Conservation (phyloP, 441 rosid species). For the Theobroma grandiflorum region DNA sequence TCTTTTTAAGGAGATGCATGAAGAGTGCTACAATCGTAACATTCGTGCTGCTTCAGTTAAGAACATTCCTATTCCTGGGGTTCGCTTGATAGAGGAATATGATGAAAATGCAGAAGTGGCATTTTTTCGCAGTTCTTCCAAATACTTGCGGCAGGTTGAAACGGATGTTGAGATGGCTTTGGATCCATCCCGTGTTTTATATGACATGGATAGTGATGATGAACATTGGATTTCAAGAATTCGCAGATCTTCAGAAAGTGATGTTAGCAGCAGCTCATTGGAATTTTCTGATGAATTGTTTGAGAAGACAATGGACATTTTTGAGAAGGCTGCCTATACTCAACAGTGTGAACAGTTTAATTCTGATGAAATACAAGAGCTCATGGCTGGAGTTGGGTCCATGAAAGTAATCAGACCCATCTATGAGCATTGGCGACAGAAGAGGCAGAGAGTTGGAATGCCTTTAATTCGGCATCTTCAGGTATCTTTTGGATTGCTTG, state of each 20-base stretch:
- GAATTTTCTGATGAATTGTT: conserved; percentile 66
- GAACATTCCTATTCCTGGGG: conserved; percentile 94
- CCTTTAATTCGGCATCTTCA: conserved; percentile 94
- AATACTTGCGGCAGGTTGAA: conserved; percentile 77
- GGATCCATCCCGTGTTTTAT: conserved; percentile 72
- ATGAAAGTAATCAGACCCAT: conserved; percentile 52
- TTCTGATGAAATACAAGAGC: conserved; percentile 69
- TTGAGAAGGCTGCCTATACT: conserved; percentile 89
- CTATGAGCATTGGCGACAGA: conserved; percentile 76
- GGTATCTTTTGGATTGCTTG: conserved; percentile 50
- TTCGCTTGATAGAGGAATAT: conserved; percentile 68
- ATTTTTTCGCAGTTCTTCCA: conserved; percentile 60
- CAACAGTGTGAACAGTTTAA: conserved; percentile 72
- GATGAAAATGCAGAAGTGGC: conserved; percentile 58
- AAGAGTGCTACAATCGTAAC: conserved; percentile 90
- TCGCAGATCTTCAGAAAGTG: conserved; percentile 49
- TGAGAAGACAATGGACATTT: conserved; percentile 82
- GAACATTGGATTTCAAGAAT: conserved; percentile 69
- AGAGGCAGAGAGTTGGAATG: conserved; percentile 88
- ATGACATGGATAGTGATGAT: conserved; percentile 98
- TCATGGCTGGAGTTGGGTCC: conserved; percentile 63
- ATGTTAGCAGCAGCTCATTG: conserved; percentile 39
- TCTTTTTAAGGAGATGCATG: conserved; percentile 96
- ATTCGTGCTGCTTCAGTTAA: conserved; percentile 83
- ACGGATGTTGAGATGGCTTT: conserved; percentile 94